These are phyloP conservation scores for Peronospora farinosa DNA, from an alignment of 352 stramenopile species.

Conservation along the genomic window DNA sequence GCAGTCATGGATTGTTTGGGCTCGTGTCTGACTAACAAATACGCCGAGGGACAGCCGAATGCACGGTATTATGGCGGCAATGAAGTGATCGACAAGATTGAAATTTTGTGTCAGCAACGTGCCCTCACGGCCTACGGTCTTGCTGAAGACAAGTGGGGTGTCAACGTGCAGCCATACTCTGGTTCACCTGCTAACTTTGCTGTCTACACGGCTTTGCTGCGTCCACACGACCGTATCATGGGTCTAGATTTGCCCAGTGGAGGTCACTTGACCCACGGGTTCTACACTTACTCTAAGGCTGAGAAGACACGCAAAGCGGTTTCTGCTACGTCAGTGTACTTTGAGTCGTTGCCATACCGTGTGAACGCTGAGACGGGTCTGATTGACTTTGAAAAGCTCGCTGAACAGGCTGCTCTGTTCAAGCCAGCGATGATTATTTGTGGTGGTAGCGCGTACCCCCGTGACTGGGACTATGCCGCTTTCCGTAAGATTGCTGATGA, in stretches of 20 bases:
- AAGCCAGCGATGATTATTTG: constrained; percentile 97
- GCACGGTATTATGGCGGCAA: constrained; percentile 98
- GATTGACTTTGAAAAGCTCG: constrained; percentile 96
- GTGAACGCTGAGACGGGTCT: constrained; percentile 92
- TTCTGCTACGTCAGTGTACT: constrained; percentile 99
- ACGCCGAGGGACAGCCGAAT: constrained; percentile 94
- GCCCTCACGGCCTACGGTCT: constrained; percentile 92
- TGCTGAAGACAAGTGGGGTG: constrained; percentile 92
- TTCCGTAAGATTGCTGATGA: constrained; percentile 98
- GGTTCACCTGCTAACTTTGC: constrained; percentile 98
- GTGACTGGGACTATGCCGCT: constrained; percentile 97
- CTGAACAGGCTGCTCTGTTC: constrained; percentile 92
- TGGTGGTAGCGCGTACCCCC: constrained; percentile 96
- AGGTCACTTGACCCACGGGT: constrained; percentile 98
- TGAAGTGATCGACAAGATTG: constrained; percentile 95
- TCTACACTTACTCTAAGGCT: constrained; percentile 96
- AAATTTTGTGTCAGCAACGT: constrained; percentile 92
- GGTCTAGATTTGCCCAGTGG: constrained; percentile 97
- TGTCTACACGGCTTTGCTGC: constrained; percentile 96
- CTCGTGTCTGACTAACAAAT: constrained; percentile 99
- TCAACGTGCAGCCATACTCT: constrained; percentile 98
- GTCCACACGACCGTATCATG: constrained; percentile 99
- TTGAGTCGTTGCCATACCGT: constrained; percentile 97
- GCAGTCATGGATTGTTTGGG: constrained; percentile 98
- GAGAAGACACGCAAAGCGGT: constrained; percentile 96